Evolutionary conservation across 164 flowering plant genomes (phyloP).

Genomic region (Piper betle): DNA sequence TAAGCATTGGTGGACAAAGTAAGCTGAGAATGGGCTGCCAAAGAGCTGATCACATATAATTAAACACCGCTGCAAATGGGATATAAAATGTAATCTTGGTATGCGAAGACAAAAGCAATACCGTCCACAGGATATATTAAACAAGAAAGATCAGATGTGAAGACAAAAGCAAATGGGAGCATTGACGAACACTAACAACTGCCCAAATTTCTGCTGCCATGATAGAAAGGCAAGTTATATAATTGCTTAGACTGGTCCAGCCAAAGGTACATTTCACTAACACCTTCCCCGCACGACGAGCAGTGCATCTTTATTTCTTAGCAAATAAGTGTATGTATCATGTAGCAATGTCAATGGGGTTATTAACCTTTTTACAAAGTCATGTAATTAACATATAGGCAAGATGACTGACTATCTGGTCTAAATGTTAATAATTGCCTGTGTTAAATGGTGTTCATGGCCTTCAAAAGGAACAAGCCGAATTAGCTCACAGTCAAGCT

Average conservation of each 20-base stretch:
- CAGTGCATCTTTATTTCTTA: neutral
- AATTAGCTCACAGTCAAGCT: neutral
- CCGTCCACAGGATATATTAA: neutral
- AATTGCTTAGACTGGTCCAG: neutral
- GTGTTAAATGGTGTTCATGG: no score
- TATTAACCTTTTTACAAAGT: no score
- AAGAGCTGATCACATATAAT: no score
- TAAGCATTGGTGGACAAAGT: no score
- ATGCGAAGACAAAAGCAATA: neutral
- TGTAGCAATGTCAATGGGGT: neutral
- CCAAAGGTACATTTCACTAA: neutral
- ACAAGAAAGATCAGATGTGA: no score
- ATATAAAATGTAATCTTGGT: neutral
- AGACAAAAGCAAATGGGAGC: neutral
- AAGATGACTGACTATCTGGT: neutral
- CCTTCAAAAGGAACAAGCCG: no score
- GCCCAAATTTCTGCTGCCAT: neutral
- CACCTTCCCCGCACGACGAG: neutral
- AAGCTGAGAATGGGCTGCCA: no score
- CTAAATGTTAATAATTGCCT: no score
- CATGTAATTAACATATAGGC: neutral
- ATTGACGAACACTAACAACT: no score
- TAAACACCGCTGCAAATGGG: no score
- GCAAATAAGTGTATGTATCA: neutral
- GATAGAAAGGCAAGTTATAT: neutral